These are phyloP conservation scores for Entelexis sorbosivorans DNA, from an alignment of 1,139 yeast species.

Conservation along the genomic window DNA sequence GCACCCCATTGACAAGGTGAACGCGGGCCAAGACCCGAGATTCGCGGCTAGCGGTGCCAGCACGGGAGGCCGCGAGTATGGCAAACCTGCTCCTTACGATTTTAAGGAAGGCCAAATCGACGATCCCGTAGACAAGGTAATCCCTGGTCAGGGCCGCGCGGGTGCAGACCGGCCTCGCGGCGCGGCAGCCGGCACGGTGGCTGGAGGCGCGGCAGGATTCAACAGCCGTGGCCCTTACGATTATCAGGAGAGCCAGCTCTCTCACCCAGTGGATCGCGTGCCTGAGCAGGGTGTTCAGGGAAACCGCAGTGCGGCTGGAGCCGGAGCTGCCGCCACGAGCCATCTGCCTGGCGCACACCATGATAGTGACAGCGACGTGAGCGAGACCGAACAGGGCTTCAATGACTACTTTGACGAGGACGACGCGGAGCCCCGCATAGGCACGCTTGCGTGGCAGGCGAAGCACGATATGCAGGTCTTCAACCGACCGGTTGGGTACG, in stretches of 20 bases:
- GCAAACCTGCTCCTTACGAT: background rate
- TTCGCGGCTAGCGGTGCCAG: background rate
- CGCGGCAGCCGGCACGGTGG: background rate
- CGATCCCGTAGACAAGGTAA: background rate
- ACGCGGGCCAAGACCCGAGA: background rate
- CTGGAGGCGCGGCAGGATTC: background rate
- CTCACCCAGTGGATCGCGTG: background rate
- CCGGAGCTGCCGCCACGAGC: background rate
- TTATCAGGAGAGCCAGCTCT: background rate
- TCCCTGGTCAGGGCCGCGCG: background rate
- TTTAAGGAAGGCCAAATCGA: background rate
- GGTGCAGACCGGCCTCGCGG: background rate
- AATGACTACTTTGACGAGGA: slow-evolving; percentile 6
- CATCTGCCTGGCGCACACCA: background rate
- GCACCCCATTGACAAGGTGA: background rate
- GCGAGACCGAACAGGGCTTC: slow-evolving; percentile 16
- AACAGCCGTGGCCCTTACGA: background rate
- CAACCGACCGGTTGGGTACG: slow-evolving; percentile 9
- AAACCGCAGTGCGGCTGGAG: no score
- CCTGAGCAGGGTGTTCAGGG: background rate
- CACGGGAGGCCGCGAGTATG: background rate
- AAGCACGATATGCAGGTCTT: slow-evolving; percentile 20
- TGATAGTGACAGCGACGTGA: slow-evolving; percentile 18
- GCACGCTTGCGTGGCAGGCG: slow-evolving; percentile 21
- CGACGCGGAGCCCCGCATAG: slow-evolving; percentile 3